phyloP scores from a whole-genome alignment of 2,329 filamentous ascomycete genomes.

The Talaromyces atroroseus region DNA sequence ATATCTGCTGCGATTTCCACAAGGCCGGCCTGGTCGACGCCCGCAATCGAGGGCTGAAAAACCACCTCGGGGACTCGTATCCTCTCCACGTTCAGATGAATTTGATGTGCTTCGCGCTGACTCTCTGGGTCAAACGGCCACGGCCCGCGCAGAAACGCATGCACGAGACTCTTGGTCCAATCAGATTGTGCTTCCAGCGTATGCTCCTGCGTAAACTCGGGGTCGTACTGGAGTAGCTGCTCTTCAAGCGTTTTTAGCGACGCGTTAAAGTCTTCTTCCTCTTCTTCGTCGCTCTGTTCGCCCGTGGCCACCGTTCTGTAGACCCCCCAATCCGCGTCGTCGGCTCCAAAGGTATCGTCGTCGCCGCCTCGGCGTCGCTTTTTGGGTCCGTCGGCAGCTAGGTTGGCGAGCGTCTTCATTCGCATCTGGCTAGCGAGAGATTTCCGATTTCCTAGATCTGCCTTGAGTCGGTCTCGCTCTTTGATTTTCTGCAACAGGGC shows the following conservation, averaged over 20 bases:
- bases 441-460: constrained; percentile 92
- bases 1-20: constrained; percentile 90
- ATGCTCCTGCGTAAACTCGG: constrained; percentile 83
- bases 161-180: constrained; percentile 87
- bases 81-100: constrained; percentile 94
- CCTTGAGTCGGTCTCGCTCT: constrained; percentile 86
- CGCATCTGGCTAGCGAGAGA: constrained; percentile 92
- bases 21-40: constrained; percentile 86
- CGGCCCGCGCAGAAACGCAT: constrained; percentile 83
- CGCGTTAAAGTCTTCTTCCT: constrained; percentile 78
- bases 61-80: constrained; percentile 91
- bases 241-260: constrained; percentile 72
- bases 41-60: constrained; percentile 87
- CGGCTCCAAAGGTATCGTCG: constrained; percentile 93
- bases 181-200: constrained; percentile 88
- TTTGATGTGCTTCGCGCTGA: constrained; percentile 74
- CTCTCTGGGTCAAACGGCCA: constrained; percentile 77
- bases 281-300: constrained; percentile 73
- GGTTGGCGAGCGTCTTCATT: constrained; percentile 96
- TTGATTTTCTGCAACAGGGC: constrained; percentile 77
- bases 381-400: constrained; percentile 79
- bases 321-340: constrained; percentile 97
- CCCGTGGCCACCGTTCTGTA: constrained; percentile 89
- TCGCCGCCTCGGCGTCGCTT: constrained; percentile 86
- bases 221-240: constrained; percentile 80